These are phyloP conservation scores for Toxicodendron radicans DNA, from an alignment of 345 rosid species.

Conservation along the genomic window DNA sequence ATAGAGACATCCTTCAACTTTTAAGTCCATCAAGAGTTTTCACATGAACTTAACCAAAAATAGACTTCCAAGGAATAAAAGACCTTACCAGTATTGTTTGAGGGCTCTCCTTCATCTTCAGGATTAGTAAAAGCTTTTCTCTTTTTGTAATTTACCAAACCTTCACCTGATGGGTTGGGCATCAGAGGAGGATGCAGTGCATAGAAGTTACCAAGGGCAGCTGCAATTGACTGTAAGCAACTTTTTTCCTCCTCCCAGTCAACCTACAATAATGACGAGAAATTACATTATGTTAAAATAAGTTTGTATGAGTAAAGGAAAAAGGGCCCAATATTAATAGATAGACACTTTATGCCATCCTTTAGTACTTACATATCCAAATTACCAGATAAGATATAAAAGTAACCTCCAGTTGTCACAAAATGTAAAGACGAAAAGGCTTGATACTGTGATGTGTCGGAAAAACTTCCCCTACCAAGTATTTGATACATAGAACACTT, in stretches of 20 bases:
- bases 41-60: neutral
- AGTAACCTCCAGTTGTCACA: neutral
- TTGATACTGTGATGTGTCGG: neutral
- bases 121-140: conserved; percentile 33
- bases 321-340: neutral
- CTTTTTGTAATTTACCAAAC: conserved; percentile 60
- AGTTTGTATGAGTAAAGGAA: neutral
- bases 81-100: conserved; percentile 39
- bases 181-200: conserved; percentile 89
- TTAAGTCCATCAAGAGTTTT: neutral
- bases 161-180: conserved; percentile 84
- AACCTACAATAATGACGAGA: conserved; percentile 46
- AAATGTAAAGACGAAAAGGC: neutral
- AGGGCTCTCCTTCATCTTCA: conserved; percentile 28
- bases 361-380: neutral
- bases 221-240: conserved; percentile 86
- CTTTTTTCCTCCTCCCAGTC: conserved; percentile 85
- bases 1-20: neutral
- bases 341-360: neutral
- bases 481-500: neutral
- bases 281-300: conserved; percentile 13
- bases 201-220: conserved; percentile 86
- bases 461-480: neutral
- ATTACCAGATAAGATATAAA: neutral
- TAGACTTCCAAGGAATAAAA: neutral